A percentile compares a stretch with the other conserved stretches of the same genome.
phyloP scores from a whole-genome alignment of 164 flowering plant species.

The Nelumbo lutea region DNA sequence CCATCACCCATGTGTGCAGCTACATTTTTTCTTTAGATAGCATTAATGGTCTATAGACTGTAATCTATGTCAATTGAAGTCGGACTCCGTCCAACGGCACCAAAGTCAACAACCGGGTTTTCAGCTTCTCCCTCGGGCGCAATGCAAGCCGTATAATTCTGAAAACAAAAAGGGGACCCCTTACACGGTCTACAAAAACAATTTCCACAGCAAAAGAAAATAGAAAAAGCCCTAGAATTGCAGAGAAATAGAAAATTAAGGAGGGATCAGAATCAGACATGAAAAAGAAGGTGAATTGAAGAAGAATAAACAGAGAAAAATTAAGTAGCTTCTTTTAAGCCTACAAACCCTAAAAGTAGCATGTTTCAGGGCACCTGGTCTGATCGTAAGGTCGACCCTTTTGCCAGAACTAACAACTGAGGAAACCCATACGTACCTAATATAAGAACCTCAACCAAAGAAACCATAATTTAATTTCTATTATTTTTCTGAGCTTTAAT shows the following conservation, averaged over 20 bases:
- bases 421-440: background rate
- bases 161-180: constrained; percentile 5
- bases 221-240: background rate
- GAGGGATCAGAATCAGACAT: too few relatives aligned
- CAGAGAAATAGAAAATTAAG: too few relatives aligned
- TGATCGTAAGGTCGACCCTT: background rate
- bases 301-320: too few relatives aligned
- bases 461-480: too few relatives aligned
- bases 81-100: background rate
- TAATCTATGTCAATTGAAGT: too few relatives aligned
- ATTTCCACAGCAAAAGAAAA: background rate
- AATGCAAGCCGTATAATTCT: constrained; percentile 13
- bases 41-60: too few relatives aligned
- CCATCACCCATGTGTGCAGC: too few relatives aligned
- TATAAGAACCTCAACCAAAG: background rate
- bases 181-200: constrained; percentile 4
- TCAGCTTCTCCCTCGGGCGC: constrained; percentile 12
- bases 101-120: constrained; percentile 13
- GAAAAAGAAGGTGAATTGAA: too few relatives aligned
- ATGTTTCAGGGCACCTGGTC: too few relatives aligned
- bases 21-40: too few relatives aligned
- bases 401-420: background rate
- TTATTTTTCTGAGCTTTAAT: too few relatives aligned
- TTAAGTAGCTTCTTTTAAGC: too few relatives aligned
- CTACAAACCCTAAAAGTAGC: background rate